Conservation (phyloP, 331 rosid species). For the Erythrophleum ivorense region DNA sequence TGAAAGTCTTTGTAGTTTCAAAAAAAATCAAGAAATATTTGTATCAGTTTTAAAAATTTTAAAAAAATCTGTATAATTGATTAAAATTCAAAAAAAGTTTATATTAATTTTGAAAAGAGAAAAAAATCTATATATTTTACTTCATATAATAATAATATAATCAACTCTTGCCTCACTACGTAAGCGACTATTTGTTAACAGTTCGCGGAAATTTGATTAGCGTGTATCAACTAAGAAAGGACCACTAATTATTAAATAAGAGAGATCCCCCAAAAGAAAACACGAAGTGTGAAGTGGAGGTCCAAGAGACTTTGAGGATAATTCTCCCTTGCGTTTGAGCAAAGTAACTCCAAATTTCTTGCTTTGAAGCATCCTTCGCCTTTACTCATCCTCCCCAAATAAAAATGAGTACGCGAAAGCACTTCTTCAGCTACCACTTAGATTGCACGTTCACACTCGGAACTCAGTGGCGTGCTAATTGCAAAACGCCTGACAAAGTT, state of each 20-base stretch:
- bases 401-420: neutral
- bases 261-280: neutral
- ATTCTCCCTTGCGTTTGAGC: slow-evolving; percentile 21
- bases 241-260: neutral
- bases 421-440: neutral
- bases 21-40: no score
- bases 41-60: no score
- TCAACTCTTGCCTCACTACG: neutral
- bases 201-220: neutral
- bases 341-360: neutral
- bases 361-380: neutral
- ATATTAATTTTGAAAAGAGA: no score
- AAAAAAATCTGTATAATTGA: no score
- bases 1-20: no score
- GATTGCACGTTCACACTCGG: neutral
- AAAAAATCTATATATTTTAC: no score
- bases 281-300: neutral
- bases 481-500: no score
- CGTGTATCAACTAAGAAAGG: neutral
- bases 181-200: neutral
- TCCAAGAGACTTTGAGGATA: neutral
- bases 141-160: no score
- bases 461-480: neutral
- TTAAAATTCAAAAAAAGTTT: no score
- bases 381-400: neutral